These are phyloP conservation scores for Boletellus emodensis DNA, from an alignment of 768 basidiomycete species.

Conservation along the genomic window DNA sequence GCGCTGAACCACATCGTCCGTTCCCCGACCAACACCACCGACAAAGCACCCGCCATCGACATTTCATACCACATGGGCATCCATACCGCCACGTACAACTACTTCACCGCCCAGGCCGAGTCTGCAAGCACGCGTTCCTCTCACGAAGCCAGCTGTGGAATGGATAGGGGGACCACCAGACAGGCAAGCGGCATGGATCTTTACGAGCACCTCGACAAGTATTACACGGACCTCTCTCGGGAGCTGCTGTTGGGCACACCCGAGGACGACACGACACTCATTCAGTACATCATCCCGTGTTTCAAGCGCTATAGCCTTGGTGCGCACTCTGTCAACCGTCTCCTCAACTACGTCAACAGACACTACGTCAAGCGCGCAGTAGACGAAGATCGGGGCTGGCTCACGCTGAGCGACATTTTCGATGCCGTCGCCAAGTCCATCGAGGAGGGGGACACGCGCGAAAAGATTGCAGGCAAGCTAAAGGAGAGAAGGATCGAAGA, in stretches of 20 bases:
- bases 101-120: constrained; percentile 63
- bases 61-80: constrained; percentile 71
- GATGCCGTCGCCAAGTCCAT: constrained; percentile 55
- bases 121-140: constrained; percentile 28
- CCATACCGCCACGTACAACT: constrained; percentile 81
- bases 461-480: constrained; percentile 54
- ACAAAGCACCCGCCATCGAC: constrained; percentile 68
- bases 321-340: constrained; percentile 62
- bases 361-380: constrained; percentile 74
- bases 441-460: constrained; percentile 50
- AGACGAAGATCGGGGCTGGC: constrained; percentile 78
- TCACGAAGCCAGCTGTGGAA: constrained; percentile 6
- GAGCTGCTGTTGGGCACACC: constrained; percentile 63
- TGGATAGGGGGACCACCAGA: constrained; percentile 27
- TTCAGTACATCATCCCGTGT: constrained; percentile 67
- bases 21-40: constrained; percentile 53
- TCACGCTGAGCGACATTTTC: constrained; percentile 61
- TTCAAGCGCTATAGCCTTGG: constrained; percentile 70
- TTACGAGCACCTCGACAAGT: constrained; percentile 70
- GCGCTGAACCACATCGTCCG: constrained; percentile 76
- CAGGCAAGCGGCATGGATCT: constrained; percentile 58
- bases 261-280: constrained; percentile 59
- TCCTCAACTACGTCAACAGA: constrained; percentile 68
- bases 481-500: constrained; percentile 60
- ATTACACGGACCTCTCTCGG: constrained; percentile 56